phyloP scores from a whole-genome alignment of 495 filamentous ascomycete species.

The Penicillium coprophilum region DNA sequence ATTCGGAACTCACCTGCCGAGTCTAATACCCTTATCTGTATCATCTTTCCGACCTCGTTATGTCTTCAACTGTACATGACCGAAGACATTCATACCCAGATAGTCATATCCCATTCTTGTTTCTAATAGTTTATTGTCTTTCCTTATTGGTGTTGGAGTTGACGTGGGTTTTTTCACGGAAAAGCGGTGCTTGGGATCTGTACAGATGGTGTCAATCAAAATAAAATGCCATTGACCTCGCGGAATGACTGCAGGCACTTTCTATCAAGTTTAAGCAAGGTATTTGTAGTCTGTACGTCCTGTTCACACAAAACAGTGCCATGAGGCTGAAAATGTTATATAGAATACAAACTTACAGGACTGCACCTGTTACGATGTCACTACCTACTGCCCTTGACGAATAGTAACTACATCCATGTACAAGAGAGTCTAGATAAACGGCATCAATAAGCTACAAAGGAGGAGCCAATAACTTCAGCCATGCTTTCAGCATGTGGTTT shows the following conservation, averaged over 20 bases:
- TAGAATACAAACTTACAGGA: neutral
- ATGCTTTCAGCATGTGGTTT: constrained; percentile 6
- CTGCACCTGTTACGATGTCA: neutral
- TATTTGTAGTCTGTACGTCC: neutral
- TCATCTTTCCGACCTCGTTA: neutral
- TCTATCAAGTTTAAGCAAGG: neutral
- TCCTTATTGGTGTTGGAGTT: constrained; percentile 18
- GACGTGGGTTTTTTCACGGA: neutral
- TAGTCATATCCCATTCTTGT: constrained; percentile 6
- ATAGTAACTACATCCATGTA: neutral
- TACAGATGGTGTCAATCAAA: constrained; percentile 11
- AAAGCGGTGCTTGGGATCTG: constrained; percentile 12
- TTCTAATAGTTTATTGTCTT: constrained; percentile 12
- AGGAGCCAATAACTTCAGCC: constrained; percentile 1
- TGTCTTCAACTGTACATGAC: constrained; percentile 11
- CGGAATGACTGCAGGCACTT: neutral
- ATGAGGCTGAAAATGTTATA: neutral
- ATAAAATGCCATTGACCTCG: neutral
- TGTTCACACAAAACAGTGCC: neutral
- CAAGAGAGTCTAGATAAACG: neutral
- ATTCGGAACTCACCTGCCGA: neutral
- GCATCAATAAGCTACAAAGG: neutral
- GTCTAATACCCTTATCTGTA: neutral
- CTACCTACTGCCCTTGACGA: neutral
- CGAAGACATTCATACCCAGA: constrained; percentile 8